phyloP scores from a whole-genome alignment of 345 rosid species.

The Hibiscus trionum region DNA sequence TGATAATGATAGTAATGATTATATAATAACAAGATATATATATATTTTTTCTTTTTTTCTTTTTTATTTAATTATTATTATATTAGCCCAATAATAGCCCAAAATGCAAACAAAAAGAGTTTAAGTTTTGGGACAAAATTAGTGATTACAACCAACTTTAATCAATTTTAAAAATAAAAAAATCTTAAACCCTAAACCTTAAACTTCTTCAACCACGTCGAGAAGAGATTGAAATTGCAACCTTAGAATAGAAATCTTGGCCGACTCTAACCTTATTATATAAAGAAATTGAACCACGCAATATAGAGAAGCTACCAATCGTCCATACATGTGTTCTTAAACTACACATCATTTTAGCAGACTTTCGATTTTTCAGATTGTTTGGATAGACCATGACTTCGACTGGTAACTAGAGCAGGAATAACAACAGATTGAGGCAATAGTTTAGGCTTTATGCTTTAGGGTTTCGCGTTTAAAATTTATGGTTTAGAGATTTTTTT shows the following conservation, averaged over 20 bases:
- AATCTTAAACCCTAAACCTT: too few relatives aligned
- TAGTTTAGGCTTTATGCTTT: slow-evolving; percentile 25
- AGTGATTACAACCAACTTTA: too few relatives aligned
- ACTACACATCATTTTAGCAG: slow-evolving; percentile 39
- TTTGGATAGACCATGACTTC: slow-evolving; percentile 30
- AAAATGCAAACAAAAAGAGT: too few relatives aligned
- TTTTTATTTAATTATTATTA: too few relatives aligned
- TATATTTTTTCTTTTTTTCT: too few relatives aligned
- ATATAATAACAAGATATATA: too few relatives aligned
- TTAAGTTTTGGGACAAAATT: too few relatives aligned
- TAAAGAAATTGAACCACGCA: slow-evolving; percentile 44
- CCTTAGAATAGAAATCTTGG: slow-evolving; percentile 38
- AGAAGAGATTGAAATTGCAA: slow-evolving; percentile 29
- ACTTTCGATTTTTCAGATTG: slow-evolving; percentile 39
- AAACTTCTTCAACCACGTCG: slow-evolving; percentile 30
- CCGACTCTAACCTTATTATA: slow-evolving; percentile 28
- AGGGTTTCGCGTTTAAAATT: too few relatives aligned
- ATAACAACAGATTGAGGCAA: slow-evolving; percentile 42
- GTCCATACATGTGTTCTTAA: slow-evolving; percentile 29
- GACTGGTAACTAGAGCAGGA: slow-evolving; percentile 32
- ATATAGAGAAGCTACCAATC: slow-evolving; percentile 44
- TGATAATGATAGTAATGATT: too few relatives aligned
- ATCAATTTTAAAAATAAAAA: too few relatives aligned
- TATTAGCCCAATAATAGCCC: too few relatives aligned
- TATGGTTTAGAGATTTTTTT: too few relatives aligned